Evolutionary conservation across 2,329 filamentous ascomycete species (phyloP).

Genomic region (Fusarium neocosmosporiellum): DNA sequence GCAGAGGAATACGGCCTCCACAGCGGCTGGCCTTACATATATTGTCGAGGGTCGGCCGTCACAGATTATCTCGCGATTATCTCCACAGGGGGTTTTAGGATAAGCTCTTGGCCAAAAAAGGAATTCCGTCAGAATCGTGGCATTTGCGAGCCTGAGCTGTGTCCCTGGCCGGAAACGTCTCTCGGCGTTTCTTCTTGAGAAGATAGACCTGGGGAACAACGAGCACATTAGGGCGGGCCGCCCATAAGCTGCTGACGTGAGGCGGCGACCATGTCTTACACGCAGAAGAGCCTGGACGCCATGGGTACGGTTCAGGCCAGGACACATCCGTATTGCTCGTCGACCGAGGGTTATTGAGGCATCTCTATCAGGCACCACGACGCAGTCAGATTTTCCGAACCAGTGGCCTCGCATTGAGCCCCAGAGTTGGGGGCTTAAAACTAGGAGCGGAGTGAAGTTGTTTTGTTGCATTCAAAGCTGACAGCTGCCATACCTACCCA

Average conservation of each 20-base stretch:
- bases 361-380: slow-evolving; percentile 1
- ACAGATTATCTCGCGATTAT: background rate
- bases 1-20: background rate
- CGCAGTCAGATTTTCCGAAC: slow-evolving; percentile 10
- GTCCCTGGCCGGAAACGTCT: background rate
- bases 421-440: background rate
- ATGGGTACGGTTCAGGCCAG: slow-evolving; percentile 8
- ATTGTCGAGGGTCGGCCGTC: background rate
- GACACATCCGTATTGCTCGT: slow-evolving; percentile 1
- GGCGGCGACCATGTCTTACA: slow-evolving; percentile 4
- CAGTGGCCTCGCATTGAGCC: background rate
- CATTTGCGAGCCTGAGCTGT: background rate
- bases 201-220: background rate
- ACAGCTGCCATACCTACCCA: background rate
- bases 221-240: background rate
- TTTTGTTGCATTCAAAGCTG: background rate
- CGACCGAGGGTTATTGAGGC: background rate
- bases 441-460: slow-evolving; percentile 4
- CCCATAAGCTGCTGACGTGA: slow-evolving; percentile 32
- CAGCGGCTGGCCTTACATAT: background rate
- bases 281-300: background rate
- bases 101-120: background rate
- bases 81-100: background rate
- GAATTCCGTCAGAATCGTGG: background rate
- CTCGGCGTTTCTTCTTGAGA: background rate